These are phyloP conservation scores for Letharia lupina DNA, from an alignment of 495 filamentous ascomycete species.

Conservation along the genomic window DNA sequence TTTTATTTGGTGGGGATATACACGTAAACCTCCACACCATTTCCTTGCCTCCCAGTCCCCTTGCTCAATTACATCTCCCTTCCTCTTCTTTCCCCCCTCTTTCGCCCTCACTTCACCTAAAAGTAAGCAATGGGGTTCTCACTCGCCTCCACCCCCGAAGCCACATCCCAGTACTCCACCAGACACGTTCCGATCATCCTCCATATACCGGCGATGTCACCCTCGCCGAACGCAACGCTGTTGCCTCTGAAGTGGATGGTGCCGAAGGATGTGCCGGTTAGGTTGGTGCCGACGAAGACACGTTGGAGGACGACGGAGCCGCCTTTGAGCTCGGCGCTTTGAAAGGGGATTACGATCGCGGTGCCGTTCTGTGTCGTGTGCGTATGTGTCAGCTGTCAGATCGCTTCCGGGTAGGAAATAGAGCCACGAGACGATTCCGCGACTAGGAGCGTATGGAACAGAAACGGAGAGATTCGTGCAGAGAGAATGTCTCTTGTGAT, in stretches of 20 bases:
- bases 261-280: slow-evolving; percentile 1
- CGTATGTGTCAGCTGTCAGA: neutral
- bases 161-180: slow-evolving; percentile 3
- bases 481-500: neutral
- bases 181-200: slow-evolving; percentile 8
- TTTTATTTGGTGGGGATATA: no score
- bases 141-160: neutral
- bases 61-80: neutral
- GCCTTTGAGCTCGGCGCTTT: slow-evolving; percentile 7
- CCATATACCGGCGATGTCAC: slow-evolving; percentile 5
- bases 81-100: neutral
- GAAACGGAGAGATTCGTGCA: neutral
- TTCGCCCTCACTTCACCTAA: neutral
- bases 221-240: slow-evolving; percentile 3
- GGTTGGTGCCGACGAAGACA: slow-evolving; percentile 7
- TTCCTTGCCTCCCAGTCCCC: no score
- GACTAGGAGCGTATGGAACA: neutral
- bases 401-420: no score
- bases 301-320: slow-evolving; percentile 2
- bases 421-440: neutral
- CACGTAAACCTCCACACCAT: no score
- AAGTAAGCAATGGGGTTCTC: neutral
- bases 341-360: slow-evolving; percentile 5
- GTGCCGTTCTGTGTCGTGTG: neutral
- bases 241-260: slow-evolving; percentile 7